Evolutionary conservation across 2,329 filamentous ascomycete genomes (phyloP), one percentile per base, ranked within the genome.

Genomic region (Thyridium curvatum): DNA sequence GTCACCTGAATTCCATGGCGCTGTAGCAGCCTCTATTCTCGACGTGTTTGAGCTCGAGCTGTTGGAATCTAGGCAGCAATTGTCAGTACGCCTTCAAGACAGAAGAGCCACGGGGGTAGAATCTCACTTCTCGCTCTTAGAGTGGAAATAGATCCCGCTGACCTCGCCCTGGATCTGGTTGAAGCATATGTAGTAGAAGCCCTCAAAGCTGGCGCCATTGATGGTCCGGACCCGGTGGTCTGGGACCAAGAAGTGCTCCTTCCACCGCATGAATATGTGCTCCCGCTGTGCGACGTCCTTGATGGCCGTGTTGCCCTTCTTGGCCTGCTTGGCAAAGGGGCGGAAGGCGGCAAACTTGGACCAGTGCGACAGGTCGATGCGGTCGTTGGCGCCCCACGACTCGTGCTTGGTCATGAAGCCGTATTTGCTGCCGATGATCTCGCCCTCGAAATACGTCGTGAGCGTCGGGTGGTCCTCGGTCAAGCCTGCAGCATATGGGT

Each of bases 111-210:
- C 9, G 14, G 30, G 29, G 18, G 12, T 35, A 21, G 15, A 3
- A 40, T 76, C 85, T 66, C 65, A 96, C 87, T 91, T 95, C 68
- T 97, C 91, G 65, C 90, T 97, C 68, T 94, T 95, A 12, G 87
- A 86, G 66, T 98, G 93, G 60, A 95, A 98, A 64, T 98, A 98
- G 42, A 97, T 95, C 14, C 93, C 93, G 55, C 81, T 90, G 31
- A 98, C 85, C 46, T 77, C 82, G 8, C 91, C 93, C 46, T 82
- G 77, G 35, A 88, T 69, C 63, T 97, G 91, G 61, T 97, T 95
- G 68, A 97, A 97, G 66, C 90, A 96, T 49, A 98, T 97, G 56
- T 98, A 98, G 60, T 97, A 98, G 59, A 98, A 98, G 0, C 93
- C 93, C 57, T 98, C 93, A 44, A 97, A 98, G 55, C 91, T 97